These are phyloP conservation scores for Podospora australis DNA, from an alignment of 495 filamentous ascomycete genomes.

Conservation along the genomic window DNA sequence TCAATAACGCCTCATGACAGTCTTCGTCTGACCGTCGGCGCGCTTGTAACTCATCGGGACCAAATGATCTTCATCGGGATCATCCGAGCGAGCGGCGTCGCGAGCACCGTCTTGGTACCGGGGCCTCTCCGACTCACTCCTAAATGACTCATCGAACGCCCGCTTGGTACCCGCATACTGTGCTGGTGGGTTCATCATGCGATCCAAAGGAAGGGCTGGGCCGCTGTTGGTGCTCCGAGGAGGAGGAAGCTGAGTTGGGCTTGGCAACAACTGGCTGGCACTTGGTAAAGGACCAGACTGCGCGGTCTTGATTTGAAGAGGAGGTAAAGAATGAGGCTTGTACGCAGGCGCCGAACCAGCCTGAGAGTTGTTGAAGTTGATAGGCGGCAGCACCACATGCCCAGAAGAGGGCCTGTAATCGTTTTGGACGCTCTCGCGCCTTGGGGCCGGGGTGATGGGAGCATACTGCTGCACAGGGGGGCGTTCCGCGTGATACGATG, in stretches of 20 bases:
- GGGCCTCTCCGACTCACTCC: constrained; percentile 4
- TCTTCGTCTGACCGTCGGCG: constrained; percentile 13
- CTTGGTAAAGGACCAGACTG: background rate
- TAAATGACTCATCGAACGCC: constrained; percentile 22
- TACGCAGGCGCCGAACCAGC: constrained; percentile 2
- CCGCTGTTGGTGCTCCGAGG: background rate
- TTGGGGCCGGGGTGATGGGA: constrained; percentile 20
- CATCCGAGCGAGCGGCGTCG: constrained; percentile 16
- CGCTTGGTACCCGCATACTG: constrained; percentile 27
- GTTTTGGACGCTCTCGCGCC: constrained; percentile 19
- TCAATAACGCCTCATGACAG: background rate
- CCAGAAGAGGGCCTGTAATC: constrained; percentile 10
- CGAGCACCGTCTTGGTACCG: constrained; percentile 25
- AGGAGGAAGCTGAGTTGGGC: constrained; percentile 4
- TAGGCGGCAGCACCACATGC: constrained; percentile 13
- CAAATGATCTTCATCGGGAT: background rate
- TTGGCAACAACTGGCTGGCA: constrained; percentile 13
- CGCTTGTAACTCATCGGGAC: constrained; percentile 13
- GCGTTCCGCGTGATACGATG: constrained; percentile 25
- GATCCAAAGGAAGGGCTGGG: constrained; percentile 6
- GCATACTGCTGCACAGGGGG: constrained; percentile 24
- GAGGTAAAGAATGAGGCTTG: constrained; percentile 12
- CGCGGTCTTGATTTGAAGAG: constrained; percentile 12
- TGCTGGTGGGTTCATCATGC: constrained; percentile 6
- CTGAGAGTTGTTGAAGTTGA: constrained; percentile 5